Percentiles rank a stretch among this genome's conserved stretches.
These are phyloP conservation scores for Alternaria arbusti DNA, from an alignment of 2,329 filamentous ascomycete genomes.

Conservation along the genomic window DNA sequence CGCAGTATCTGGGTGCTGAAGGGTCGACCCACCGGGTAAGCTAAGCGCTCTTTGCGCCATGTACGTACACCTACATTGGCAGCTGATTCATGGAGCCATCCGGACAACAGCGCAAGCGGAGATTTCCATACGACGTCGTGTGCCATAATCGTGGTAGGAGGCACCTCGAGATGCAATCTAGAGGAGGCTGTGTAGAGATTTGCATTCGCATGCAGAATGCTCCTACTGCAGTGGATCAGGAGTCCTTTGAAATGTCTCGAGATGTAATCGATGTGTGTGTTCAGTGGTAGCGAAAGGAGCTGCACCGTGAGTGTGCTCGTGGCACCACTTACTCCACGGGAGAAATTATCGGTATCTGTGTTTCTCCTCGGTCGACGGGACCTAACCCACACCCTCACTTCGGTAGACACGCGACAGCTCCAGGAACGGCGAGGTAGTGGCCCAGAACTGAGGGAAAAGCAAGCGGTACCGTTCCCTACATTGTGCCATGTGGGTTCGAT, in stretches of 20 bases:
- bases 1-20: background rate
- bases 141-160: background rate
- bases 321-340: background rate
- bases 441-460: slow-evolving; percentile 4
- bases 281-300: background rate
- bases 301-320: background rate
- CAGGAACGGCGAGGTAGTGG: background rate
- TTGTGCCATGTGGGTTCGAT: background rate
- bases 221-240: background rate
- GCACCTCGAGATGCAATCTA: background rate
- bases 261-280: background rate
- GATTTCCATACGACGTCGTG: background rate
- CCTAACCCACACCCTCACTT: background rate
- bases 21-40: background rate
- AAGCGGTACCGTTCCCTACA: slow-evolving; percentile 3
- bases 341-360: background rate
- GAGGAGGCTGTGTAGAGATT: background rate
- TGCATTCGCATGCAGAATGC: background rate
- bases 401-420: background rate
- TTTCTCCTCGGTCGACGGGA: background rate
- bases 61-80: background rate
- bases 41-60: background rate
- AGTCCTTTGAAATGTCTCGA: background rate
- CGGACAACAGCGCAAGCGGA: background rate
- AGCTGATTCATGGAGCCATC: background rate